Evolutionary conservation across 2,329 filamentous ascomycete genomes (phyloP), one percentile per base, ranked within the genome.

Genomic region (Phialophora chinensis): DNA sequence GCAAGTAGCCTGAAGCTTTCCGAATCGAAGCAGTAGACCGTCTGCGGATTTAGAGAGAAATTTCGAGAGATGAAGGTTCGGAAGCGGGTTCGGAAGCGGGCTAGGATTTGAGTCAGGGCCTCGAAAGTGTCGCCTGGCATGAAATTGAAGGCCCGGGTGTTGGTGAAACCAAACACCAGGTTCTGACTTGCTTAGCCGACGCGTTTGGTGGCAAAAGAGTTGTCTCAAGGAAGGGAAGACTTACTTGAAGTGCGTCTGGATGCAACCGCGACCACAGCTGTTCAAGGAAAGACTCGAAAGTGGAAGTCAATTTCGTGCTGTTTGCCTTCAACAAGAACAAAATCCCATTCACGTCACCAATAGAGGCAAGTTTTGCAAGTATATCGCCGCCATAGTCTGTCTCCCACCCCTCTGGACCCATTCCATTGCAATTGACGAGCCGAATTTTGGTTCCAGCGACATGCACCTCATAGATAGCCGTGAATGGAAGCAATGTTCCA

Each of bases 131-230:
- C 79, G 1, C 80, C 80, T 0, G 79, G 79, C 17, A 66, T 77
- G 65, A 79, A 82, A 70, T 80, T 80, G 6, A 79, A 78, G 2
- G 74, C 75, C 0, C 79, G 73, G 0, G 79, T 80, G 66, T 81
- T 81, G 14, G 79, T 82, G 68, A 82, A 83, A 1, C 79, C 79
- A 68, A 80, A 82, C 0, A 74, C 77, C 59, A 82, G 80, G 68
- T 82, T 82, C 17, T 65, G 44, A 2, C 44, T 8, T 49, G 7
- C 44, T 49, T 49, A 49, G 44, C 17, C 11, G 23, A n/a, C 44
- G 23, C 4, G 44, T 23, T 49, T 23, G 17, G 20, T 20, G 23
- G 44, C 44, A 49, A 2, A 8, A 23, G 17, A 20, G 44, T 2
- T 49, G 44, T 7, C 44, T 49, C 44, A 12, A 49, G 2, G 44